A percentile compares a stretch with the other conserved stretches of the same genome.
These are phyloP conservation scores for Arachis hypogaea DNA, from an alignment of 306 rosid genomes.

Conservation along the genomic window DNA sequence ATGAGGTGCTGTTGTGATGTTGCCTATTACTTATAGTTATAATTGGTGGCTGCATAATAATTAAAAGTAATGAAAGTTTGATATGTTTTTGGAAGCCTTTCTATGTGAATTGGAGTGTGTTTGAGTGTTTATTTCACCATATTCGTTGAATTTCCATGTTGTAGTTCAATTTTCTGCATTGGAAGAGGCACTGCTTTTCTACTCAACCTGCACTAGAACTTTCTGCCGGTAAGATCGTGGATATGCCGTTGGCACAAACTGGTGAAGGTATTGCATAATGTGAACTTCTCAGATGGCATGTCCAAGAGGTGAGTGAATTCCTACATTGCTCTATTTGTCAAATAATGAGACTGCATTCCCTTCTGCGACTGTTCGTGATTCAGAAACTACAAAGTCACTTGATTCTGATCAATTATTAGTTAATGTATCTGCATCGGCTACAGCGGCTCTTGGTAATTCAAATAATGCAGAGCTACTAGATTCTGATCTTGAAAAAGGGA, in stretches of 20 bases:
- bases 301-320: too few species aligned
- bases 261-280: too few species aligned
- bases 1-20: too few species aligned
- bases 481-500: constrained; percentile 42
- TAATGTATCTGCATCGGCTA: constrained; percentile 44
- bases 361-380: constrained; percentile 20
- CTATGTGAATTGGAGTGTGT: too few species aligned
- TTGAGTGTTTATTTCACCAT: background rate
- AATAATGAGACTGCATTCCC: background rate
- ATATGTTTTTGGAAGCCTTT: too few species aligned
- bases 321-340: constrained; percentile 52
- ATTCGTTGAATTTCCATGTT: constrained; percentile 14
- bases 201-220: too few species aligned
- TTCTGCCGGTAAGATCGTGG: too few species aligned
- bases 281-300: too few species aligned
- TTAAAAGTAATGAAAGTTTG: too few species aligned
- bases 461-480: constrained; percentile 40
- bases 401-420: constrained; percentile 52
- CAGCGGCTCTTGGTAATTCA: constrained; percentile 24
- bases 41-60: too few species aligned
- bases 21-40: too few species aligned
- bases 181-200: constrained; percentile 35
- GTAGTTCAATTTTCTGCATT: constrained; percentile 44
- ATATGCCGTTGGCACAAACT: too few species aligned
- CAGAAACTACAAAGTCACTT: constrained; percentile 45